Conservation (phyloP, 345 rosid genomes). For the Nasturtium officinale region DNA sequence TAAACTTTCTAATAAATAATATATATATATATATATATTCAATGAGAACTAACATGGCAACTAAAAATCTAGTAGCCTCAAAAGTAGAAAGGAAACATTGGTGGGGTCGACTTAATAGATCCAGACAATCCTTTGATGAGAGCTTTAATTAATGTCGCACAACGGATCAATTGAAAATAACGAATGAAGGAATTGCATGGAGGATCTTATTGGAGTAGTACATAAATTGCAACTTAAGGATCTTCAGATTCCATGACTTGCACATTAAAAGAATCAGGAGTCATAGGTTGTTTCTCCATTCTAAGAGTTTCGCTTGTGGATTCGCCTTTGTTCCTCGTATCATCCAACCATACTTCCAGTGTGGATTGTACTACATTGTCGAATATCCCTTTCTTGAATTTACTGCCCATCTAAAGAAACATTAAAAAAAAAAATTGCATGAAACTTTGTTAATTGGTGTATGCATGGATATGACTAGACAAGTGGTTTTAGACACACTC, state of each 20-base stretch:
- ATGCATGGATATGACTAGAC: not conserved
- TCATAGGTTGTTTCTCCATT: slow-evolving; percentile 30
- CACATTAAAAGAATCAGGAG: slow-evolving; percentile 22
- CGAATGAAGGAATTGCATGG: not conserved
- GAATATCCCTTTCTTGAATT: slow-evolving; percentile 58
- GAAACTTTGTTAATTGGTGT: not conserved
- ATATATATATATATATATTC: not conserved
- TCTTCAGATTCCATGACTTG: slow-evolving; percentile 21
- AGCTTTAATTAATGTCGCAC: not conserved
- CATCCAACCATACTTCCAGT: slow-evolving; percentile 43
- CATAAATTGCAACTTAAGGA: slow-evolving; percentile 7
- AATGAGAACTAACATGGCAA: not conserved
- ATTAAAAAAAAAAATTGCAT: not conserved
- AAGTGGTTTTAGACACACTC: not conserved
- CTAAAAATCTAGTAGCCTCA: slow-evolving; percentile 7
- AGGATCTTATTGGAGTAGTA: not conserved
- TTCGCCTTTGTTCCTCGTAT: slow-evolving; percentile 15
- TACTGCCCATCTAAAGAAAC: slow-evolving; percentile 64
- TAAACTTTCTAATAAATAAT: not conserved
- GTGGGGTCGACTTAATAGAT: not conserved
- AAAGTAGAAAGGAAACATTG: not conserved
- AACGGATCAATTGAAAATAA: not conserved
- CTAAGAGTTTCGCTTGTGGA: slow-evolving; percentile 32
- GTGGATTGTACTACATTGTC: slow-evolving; percentile 26
- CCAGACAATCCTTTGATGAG: not conserved